A percentile compares a stretch with the other conserved stretches of the same genome.
Conservation (phyloP, 352 stramenopile species). For the Phytophthora fragariaefolia region DNA sequence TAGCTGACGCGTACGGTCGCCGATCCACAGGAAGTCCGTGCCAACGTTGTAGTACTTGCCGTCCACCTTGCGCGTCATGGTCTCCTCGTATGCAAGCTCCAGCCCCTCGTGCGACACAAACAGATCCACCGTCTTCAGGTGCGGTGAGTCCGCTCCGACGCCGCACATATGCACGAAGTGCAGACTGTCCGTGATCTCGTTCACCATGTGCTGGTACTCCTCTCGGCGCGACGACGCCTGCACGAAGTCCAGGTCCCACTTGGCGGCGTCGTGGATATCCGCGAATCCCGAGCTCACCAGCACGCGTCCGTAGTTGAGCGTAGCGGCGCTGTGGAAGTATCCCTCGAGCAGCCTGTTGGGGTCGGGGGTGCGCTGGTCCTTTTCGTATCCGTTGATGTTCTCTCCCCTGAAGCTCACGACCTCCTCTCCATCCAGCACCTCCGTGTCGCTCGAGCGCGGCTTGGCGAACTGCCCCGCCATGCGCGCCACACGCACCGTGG, state of each 20-base stretch:
- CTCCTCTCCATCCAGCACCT: slow-evolving; percentile 94
- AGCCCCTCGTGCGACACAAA: slow-evolving; percentile 99
- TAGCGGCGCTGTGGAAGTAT: slow-evolving; percentile 98
- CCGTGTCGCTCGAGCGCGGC: slow-evolving; percentile 94
- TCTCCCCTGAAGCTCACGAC: slow-evolving; percentile 98
- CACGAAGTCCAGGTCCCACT: slow-evolving; percentile 99
- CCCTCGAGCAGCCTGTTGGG: slow-evolving; percentile 95
- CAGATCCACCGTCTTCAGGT: slow-evolving; percentile 96
- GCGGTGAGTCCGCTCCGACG: slow-evolving; percentile 88
- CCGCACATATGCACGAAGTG: slow-evolving; percentile 97
- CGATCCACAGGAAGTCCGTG: slow-evolving; percentile 99
- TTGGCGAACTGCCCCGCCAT: slow-evolving; percentile 99
- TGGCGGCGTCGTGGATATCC: slow-evolving; percentile 96
- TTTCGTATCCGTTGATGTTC: slow-evolving; percentile 97
- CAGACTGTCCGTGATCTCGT: slow-evolving; percentile 97
- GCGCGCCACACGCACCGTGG: slow-evolving; percentile 95
- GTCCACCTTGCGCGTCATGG: slow-evolving; percentile 94
- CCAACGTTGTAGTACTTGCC: slow-evolving; percentile 98
- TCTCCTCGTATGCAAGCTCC: slow-evolving; percentile 98
- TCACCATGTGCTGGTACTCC: slow-evolving; percentile 96
- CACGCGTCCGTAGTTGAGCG: slow-evolving; percentile 97
- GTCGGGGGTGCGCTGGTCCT: slow-evolving; percentile 93
- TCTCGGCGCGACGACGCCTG: slow-evolving; percentile 94
- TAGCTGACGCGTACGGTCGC: slow-evolving; percentile 97
- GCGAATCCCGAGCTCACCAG: slow-evolving; percentile 96